These are phyloP conservation scores for Puya raimondii DNA, from an alignment of 176 grass and related monocot species.

Conservation along the genomic window DNA sequence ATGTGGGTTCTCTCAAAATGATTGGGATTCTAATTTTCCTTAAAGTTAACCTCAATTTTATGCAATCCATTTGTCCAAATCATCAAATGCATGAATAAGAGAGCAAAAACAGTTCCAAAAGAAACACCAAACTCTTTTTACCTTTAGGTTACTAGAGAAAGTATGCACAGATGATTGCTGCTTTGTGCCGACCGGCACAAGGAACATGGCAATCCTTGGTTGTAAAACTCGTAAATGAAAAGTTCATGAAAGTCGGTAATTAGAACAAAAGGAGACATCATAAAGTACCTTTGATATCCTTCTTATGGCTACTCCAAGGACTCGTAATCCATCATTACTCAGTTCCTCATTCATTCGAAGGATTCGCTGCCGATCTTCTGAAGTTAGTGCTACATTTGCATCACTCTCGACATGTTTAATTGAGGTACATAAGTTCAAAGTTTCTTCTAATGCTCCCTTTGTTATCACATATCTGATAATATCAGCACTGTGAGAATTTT, in stretches of 20 bases:
- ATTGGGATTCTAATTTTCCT: neutral
- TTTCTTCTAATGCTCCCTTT: constrained; percentile 35
- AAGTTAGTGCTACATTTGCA: constrained; percentile 15
- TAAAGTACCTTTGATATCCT: constrained; percentile 23
- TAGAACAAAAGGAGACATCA: neutral
- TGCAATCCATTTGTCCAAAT: too few relatives aligned
- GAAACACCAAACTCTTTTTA: too few relatives aligned
- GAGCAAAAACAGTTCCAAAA: too few relatives aligned
- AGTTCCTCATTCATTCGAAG: constrained; percentile 26
- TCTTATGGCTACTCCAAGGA: constrained; percentile 34
- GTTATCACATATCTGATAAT: constrained; percentile 24
- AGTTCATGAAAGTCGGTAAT: neutral
- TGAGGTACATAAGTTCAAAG: constrained; percentile 18
- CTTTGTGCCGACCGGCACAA: too few relatives aligned
- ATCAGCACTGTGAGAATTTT: neutral
- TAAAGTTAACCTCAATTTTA: neutral
- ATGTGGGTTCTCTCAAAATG: neutral
- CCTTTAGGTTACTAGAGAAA: too few relatives aligned
- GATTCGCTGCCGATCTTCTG: constrained; percentile 21
- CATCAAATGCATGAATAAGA: too few relatives aligned
- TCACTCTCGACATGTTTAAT: constrained; percentile 18
- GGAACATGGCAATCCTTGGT: too few relatives aligned
- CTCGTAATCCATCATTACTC: constrained; percentile 31
- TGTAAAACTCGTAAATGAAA: neutral
- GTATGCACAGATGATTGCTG: too few relatives aligned